Evolutionary conservation across 2,329 filamentous ascomycete genomes (phyloP).

Genomic region (Fusarium tanahbumbuense): DNA sequence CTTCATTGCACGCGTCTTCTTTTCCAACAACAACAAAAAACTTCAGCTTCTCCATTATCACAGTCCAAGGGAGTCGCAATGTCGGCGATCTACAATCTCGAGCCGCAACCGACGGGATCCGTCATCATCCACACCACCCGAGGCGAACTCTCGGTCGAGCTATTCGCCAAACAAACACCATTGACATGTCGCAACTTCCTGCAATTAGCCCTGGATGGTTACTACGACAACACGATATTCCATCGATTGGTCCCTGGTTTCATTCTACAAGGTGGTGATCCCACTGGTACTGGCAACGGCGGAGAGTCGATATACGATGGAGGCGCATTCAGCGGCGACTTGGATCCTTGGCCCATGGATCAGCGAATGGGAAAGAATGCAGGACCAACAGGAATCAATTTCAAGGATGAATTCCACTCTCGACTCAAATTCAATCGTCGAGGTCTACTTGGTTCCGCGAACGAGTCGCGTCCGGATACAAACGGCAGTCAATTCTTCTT

Average conservation of each 20-base stretch:
- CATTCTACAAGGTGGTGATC: constrained; percentile 93
- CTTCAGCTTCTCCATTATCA: neutral
- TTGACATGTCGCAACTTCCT: constrained; percentile 95
- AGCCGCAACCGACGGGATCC: constrained; percentile 93
- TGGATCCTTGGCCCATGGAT: constrained; percentile 79
- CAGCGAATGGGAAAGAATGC: constrained; percentile 71
- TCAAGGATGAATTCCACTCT: constrained; percentile 90
- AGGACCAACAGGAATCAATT: constrained; percentile 68
- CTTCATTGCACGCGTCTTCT: constrained; percentile 19
- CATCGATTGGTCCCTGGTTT: constrained; percentile 93
- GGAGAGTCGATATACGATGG: constrained; percentile 94
- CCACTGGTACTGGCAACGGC: constrained; percentile 90
- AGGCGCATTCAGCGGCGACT: constrained; percentile 76
- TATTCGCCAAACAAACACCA: constrained; percentile 95
- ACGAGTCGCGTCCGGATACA: constrained; percentile 78
- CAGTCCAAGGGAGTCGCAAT: constrained; percentile 59
- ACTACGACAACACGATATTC: constrained; percentile 94
- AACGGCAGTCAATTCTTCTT: constrained; percentile 99
- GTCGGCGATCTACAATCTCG: constrained; percentile 93
- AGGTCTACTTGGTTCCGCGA: constrained; percentile 95
- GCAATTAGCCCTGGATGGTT: constrained; percentile 92
- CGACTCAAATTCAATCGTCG: constrained; percentile 92
- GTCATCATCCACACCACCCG: constrained; percentile 89
- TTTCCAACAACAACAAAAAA: neutral
- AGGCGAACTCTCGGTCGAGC: constrained; percentile 89